phyloP scores from a whole-genome alignment of 495 filamentous ascomycete genomes.

The Penicillium manginii region DNA sequence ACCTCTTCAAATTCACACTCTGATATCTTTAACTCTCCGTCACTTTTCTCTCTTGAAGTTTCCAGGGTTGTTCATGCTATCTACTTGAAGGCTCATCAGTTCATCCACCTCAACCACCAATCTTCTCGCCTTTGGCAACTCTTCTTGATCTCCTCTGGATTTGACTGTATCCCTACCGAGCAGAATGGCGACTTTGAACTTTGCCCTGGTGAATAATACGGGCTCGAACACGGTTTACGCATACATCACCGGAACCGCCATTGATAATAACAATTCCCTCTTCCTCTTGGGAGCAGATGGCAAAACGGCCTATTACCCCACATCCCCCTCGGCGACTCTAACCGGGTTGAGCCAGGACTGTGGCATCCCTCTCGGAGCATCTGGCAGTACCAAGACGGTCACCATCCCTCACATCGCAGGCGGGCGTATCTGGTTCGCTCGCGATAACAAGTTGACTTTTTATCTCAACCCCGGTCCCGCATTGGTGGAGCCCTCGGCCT shows the following conservation, averaged over 20 bases:
- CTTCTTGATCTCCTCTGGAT: not conserved
- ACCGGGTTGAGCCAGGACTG: slow-evolving; percentile 54
- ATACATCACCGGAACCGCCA: slow-evolving; percentile 69
- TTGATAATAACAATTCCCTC: slow-evolving; percentile 61
- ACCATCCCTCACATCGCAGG: slow-evolving; percentile 71
- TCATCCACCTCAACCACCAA: not conserved
- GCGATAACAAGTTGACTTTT: slow-evolving; percentile 65
- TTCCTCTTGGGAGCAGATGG: slow-evolving; percentile 67
- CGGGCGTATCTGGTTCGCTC: slow-evolving; percentile 71
- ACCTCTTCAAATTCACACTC: too few species aligned
- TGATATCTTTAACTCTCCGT: too few species aligned
- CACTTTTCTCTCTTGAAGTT: too few species aligned
- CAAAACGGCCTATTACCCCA: slow-evolving; percentile 57
- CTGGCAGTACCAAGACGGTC: slow-evolving; percentile 60
- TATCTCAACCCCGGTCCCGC: slow-evolving; percentile 69
- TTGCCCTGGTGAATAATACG: slow-evolving; percentile 67
- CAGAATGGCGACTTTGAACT: slow-evolving; percentile 52
- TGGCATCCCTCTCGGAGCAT: slow-evolving; percentile 64
- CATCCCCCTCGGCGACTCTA: slow-evolving; percentile 48
- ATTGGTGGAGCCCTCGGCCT: slow-evolving; percentile 71
- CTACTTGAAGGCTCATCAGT: not conserved
- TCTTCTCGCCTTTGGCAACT: not conserved
- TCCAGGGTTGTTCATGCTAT: too few species aligned
- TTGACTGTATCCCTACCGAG: not conserved
- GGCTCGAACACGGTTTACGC: slow-evolving; percentile 64